Conservation (phyloP, 1,139 yeast species). For the Citeromyces siamensis region DNA sequence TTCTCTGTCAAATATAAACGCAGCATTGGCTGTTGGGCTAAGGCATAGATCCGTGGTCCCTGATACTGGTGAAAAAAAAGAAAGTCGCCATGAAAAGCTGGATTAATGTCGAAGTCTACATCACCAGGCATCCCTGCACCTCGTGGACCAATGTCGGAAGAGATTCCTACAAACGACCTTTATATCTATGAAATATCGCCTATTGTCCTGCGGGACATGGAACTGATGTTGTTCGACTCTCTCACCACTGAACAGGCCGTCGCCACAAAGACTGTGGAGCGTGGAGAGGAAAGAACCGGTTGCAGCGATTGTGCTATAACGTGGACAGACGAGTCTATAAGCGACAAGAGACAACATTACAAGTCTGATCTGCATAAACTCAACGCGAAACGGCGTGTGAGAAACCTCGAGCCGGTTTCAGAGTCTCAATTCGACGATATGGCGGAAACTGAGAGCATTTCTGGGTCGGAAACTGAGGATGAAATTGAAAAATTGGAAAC, state of each 20-base stretch:
- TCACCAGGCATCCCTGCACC: no score
- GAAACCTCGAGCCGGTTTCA: conserved; percentile 32
- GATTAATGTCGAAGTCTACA: no score
- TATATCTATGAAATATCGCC: conserved; percentile 41
- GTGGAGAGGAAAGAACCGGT: neutral
- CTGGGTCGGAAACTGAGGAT: conserved; percentile 33
- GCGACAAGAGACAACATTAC: conserved; percentile 29
- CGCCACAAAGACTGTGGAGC: neutral
- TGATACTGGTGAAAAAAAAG: no score
- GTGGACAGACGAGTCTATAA: conserved; percentile 16
- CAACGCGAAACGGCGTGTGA: conserved; percentile 43
- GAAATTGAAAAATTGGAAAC: conserved; percentile 19
- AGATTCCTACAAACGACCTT: conserved; percentile 19
- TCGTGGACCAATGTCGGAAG: neutral
- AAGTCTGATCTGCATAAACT: conserved; percentile 47
- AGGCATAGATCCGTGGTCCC: no score
- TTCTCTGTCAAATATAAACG: no score
- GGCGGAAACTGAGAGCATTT: conserved; percentile 41
- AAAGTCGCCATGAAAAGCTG: no score
- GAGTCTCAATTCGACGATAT: conserved; percentile 50
- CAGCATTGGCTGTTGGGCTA: no score
- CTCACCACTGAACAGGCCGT: conserved; percentile 18
- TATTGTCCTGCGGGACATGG: conserved; percentile 30
- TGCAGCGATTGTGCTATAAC: neutral
- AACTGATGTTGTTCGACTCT: conserved; percentile 44